phyloP scores from a whole-genome alignment of 495 filamentous ascomycete species.

The Trichocladium antarcticum region DNA sequence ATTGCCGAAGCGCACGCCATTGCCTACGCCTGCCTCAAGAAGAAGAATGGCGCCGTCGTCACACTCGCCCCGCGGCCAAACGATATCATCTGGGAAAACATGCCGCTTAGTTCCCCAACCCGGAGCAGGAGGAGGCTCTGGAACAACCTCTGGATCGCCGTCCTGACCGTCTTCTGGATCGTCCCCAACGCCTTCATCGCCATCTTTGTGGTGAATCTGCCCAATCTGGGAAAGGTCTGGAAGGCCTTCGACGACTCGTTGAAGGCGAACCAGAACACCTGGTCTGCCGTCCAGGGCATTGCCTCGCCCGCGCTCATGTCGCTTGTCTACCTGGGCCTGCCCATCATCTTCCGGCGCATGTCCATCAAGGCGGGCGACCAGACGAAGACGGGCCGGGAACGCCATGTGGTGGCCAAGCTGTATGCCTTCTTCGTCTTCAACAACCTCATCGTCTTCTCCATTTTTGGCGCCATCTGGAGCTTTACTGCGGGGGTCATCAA shows the following conservation, averaged over 20 bases:
- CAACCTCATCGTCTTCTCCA: constrained; percentile 84
- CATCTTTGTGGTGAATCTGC: constrained; percentile 79
- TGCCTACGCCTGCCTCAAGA: constrained; percentile 67
- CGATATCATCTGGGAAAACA: constrained; percentile 94
- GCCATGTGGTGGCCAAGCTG: constrained; percentile 83
- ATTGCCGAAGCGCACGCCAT: constrained; percentile 83
- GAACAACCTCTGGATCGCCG: constrained; percentile 70
- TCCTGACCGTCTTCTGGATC: constrained; percentile 80
- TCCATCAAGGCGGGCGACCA: constrained; percentile 69
- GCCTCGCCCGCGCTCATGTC: constrained; percentile 84
- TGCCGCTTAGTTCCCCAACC: constrained; percentile 53
- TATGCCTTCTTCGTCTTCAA: constrained; percentile 98
- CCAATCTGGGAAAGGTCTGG: constrained; percentile 74
- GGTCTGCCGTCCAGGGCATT: constrained; percentile 90
- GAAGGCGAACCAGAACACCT: constrained; percentile 47
- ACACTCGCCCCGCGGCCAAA: constrained; percentile 72
- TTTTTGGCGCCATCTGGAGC: constrained; percentile 70
- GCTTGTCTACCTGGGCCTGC: constrained; percentile 75
- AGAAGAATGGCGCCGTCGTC: constrained; percentile 69
- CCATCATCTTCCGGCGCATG: constrained; percentile 78
- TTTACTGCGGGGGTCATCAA: constrained; percentile 55
- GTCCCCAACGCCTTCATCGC: constrained; percentile 93
- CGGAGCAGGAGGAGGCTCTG: constrained; percentile 62
- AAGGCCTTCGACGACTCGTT: constrained; percentile 56
- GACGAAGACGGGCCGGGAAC: constrained; percentile 83